Conservation (phyloP, 2,329 filamentous ascomycete genomes). For the Talaromyces piceae region DNA sequence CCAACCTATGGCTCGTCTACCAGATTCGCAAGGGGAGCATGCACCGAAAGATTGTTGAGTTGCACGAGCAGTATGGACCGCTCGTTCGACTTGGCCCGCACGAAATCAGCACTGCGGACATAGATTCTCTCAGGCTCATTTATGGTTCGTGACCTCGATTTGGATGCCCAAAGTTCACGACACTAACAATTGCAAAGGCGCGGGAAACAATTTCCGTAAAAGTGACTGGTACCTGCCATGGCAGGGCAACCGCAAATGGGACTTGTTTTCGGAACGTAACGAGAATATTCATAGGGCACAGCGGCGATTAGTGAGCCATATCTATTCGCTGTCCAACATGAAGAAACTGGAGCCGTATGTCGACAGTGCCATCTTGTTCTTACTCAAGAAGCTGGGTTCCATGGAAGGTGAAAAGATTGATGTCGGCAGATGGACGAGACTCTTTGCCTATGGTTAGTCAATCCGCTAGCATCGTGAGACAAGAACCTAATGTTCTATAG, state of each 20-base stretch:
- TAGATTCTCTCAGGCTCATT: conserved; percentile 10
- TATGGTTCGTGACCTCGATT: conserved; percentile 10
- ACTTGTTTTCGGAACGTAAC: conserved; percentile 33
- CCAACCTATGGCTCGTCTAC: conserved; percentile 13
- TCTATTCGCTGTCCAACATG: conserved; percentile 32
- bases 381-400: conserved; percentile 26
- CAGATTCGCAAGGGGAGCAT: conserved; percentile 7
- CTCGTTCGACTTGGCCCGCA: conserved; percentile 11
- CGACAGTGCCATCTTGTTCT: conserved; percentile 28
- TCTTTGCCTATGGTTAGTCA: conserved; percentile 8
- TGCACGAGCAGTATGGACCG: conserved; percentile 12
- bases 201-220: conserved; percentile 37
- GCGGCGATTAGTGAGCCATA: conserved; percentile 25
- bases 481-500: conserved; percentile 13
- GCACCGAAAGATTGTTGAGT: conserved; percentile 8
- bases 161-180: not conserved
- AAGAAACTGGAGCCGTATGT: conserved; percentile 34
- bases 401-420: conserved; percentile 9
- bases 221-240: conserved; percentile 34
- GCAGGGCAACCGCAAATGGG: conserved; percentile 32
- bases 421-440: conserved; percentile 4
- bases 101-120: conserved; percentile 11
- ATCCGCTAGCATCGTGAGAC: conserved; percentile 17
- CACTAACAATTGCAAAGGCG: conserved; percentile 13
- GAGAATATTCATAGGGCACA: conserved; percentile 29